These are phyloP conservation scores for Zymoseptoria ardabiliae DNA, from an alignment of 2,329 filamentous ascomycete species.

Conservation along the genomic window DNA sequence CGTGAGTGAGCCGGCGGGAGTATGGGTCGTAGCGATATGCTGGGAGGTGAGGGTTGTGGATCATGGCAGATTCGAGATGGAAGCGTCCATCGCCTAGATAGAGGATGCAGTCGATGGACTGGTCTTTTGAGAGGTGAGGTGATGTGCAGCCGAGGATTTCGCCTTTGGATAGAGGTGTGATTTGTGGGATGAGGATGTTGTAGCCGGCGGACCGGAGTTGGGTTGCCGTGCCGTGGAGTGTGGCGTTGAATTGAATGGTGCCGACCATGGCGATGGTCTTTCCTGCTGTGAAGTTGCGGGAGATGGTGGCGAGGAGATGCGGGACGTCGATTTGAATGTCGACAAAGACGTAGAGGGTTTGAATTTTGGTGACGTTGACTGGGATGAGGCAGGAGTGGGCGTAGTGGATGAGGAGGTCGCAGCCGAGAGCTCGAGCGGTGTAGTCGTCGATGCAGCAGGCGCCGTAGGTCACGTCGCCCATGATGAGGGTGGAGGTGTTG, in stretches of 20 bases:
- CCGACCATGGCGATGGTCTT: conserved; percentile 90
- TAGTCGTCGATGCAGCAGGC: conserved; percentile 99
- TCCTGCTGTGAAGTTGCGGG: conserved; percentile 76
- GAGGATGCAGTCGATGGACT: conserved; percentile 65
- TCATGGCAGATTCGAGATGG: conserved; percentile 98
- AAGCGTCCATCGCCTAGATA: conserved; percentile 91
- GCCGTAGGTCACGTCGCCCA: conserved; percentile 98
- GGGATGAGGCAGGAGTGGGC: conserved; percentile 95
- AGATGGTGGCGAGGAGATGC: conserved; percentile 78
- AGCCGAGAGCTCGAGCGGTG: conserved; percentile 86
- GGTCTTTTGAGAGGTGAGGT: conserved; percentile 54
- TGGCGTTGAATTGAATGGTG: conserved; percentile 98
- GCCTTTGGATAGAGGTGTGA: conserved; percentile 83
- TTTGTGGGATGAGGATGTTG: conserved; percentile 80
- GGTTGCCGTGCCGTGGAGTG: conserved; percentile 75
- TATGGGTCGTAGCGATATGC: conserved; percentile 98
- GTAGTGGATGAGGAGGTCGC: conserved; percentile 91
- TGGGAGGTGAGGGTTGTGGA: conserved; percentile 84
- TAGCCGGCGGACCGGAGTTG: conserved; percentile 78
- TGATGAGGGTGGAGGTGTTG: conserved; percentile 86
- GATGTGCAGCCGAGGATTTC: conserved; percentile 98
- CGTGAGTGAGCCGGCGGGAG: conserved; percentile 80
- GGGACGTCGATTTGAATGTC: conserved; percentile 91
- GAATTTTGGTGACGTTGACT: conserved; percentile 92
- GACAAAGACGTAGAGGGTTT: conserved; percentile 96